Evolutionary conservation across 345 rosid species (phyloP), one percentile per base, ranked within the genome.

Genomic region (Brassica juncea): DNA sequence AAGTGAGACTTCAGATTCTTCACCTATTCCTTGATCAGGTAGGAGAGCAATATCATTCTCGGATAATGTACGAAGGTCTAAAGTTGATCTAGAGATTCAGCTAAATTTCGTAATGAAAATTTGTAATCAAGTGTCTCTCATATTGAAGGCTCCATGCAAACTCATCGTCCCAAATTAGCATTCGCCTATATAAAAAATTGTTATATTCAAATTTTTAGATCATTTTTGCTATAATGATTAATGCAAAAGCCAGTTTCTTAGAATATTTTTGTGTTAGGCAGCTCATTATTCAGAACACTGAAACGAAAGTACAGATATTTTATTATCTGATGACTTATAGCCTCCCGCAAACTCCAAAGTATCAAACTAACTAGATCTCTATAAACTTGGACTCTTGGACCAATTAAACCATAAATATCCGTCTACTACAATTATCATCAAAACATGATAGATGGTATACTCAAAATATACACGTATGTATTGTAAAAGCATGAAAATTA

Each of bases 41-140:
- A 9, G 27, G 62, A 52, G 77, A 49, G 49, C 23, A 31, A 49
- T 74, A 64, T 49, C 71, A 31, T 32, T 21, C 25, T 74, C 47
- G 16, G 25, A n/a, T 37, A 35, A 72, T 35, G 37, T 37, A 39
- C 4, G 3, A 60, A 7, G 23, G 8, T 59, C 35, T 23, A 25
- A 3, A 23, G 11, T 16, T 14, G 4, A 49, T 71, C 27, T 9
- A 15, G 68, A 28, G 15, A 61, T 60, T 61, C 27, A 27, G 23
- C 4, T 6, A 14, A 39, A 7, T 3, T 47, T 61, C 49, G 34
- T 71, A 9, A 5, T 60, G 47, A 39, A 39, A 42, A 44, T 6
- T 16, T 16, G 19, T 30, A 49, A 11, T 10, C 70, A 19, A 19
- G 42, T 37, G 42, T 37, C 42, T 37, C 42, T 37, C 42, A 8